These are phyloP conservation scores for Discostella stelligeroides DNA, from an alignment of 108 stramenopile genomes.

Conservation along the genomic window DNA sequence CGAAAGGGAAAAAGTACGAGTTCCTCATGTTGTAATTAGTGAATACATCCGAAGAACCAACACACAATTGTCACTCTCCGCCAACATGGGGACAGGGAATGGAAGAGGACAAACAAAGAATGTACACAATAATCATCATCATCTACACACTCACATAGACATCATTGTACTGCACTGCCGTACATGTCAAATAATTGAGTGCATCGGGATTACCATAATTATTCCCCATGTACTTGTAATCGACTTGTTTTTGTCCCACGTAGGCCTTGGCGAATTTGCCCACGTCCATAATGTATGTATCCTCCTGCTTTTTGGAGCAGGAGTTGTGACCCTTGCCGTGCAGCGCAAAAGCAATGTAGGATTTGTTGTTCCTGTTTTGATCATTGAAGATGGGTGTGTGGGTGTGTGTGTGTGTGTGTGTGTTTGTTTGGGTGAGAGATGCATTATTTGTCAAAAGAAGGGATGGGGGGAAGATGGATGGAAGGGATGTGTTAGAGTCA, in stretches of 20 bases:
- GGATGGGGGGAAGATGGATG: not conserved
- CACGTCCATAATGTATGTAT: slow-evolving; percentile 40
- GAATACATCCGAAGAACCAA: too few species aligned
- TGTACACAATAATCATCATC: not conserved
- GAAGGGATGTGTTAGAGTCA: not conserved
- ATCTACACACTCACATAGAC: slow-evolving; percentile 20
- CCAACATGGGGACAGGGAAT: too few species aligned
- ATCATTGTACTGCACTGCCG: slow-evolving; percentile 28
- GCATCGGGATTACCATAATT: slow-evolving; percentile 38
- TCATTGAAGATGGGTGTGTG: not conserved
- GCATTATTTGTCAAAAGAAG: not conserved
- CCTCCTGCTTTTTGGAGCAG: slow-evolving; percentile 29
- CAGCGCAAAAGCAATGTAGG: slow-evolving; percentile 40
- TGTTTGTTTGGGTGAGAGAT: not conserved
- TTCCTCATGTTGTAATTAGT: too few species aligned
- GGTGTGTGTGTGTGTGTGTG: slow-evolving; percentile 6
- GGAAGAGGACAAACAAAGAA: not conserved
- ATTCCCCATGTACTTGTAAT: slow-evolving; percentile 31
- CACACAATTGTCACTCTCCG: too few species aligned
- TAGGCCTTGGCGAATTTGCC: slow-evolving; percentile 42
- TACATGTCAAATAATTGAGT: slow-evolving; percentile 36
- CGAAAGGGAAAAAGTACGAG: too few species aligned
- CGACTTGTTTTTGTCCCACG: slow-evolving; percentile 33
- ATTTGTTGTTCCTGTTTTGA: slow-evolving; percentile 41
- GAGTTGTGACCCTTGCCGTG: slow-evolving; percentile 40